A percentile compares a stretch with the other conserved stretches of the same genome.
Conservation (phyloP, 352 stramenopile genomes). For the Pythium utonaiense region DNA sequence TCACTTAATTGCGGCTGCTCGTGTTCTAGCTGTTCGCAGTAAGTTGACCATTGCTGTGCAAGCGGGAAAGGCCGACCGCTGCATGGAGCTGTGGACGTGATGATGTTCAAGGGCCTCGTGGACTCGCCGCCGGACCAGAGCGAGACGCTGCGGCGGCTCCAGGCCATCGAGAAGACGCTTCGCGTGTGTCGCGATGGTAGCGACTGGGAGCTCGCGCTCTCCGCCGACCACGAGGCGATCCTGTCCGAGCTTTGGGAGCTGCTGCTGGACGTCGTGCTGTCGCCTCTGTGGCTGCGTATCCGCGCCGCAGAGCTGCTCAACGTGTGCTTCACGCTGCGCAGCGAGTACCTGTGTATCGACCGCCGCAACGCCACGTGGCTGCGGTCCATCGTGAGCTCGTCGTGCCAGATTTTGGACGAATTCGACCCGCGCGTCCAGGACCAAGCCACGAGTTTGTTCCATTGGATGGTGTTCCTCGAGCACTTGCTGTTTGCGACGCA, state of each 20-base stretch:
- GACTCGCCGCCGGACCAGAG: conserved; percentile 55
- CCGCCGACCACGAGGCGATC: conserved; percentile 23
- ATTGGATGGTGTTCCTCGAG: conserved; percentile 63
- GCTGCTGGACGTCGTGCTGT: conserved; percentile 65
- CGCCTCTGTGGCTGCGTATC: conserved; percentile 59
- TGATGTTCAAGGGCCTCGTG: conserved; percentile 27
- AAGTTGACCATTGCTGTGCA: conserved; percentile 1
- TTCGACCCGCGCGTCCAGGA: conserved; percentile 35
- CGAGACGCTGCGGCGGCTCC: conserved; percentile 44
- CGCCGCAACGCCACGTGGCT: conserved; percentile 36
- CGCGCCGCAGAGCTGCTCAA: conserved; percentile 55
- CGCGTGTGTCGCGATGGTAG: conserved; percentile 8
- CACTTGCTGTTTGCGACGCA: conserved; percentile 39
- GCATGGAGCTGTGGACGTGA: background rate
- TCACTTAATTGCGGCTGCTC: no score
- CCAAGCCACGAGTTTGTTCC: conserved; percentile 48
- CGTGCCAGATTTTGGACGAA: conserved; percentile 62
- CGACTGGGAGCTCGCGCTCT: conserved; percentile 16
- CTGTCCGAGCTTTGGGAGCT: conserved; percentile 55
- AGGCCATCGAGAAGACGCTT: conserved; percentile 42
- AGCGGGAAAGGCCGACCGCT: background rate
- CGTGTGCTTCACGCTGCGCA: conserved; percentile 35
- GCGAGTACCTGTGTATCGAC: conserved; percentile 24
- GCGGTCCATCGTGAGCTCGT: conserved; percentile 68
- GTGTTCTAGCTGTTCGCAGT: conserved; percentile 2